These are phyloP conservation scores for Calonectria pseudoturangicola DNA, from an alignment of 2,329 filamentous ascomycete genomes.

Conservation along the genomic window DNA sequence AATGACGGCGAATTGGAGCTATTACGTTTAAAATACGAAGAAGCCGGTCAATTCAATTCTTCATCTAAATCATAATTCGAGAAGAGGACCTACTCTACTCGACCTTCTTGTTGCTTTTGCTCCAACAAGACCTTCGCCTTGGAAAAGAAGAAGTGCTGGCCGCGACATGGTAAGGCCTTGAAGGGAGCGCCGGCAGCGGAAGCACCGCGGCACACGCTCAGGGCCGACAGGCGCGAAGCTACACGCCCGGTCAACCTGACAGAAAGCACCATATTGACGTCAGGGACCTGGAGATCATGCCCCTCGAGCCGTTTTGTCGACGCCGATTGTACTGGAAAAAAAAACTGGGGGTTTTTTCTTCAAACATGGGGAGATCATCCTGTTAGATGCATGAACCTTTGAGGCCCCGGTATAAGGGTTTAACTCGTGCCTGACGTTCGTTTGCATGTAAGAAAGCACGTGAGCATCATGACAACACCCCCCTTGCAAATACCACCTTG, in stretches of 20 bases:
- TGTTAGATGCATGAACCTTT: conserved; percentile 22
- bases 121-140: conserved; percentile 46
- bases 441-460: not conserved
- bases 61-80: conserved; percentile 18
- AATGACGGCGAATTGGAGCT: conserved; percentile 33
- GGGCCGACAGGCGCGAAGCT: conserved; percentile 13
- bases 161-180: not conserved
- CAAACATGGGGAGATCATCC: not conserved
- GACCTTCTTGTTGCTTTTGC: conserved; percentile 35
- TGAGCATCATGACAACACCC: not conserved
- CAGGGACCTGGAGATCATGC: conserved; percentile 35
- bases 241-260: conserved; percentile 28
- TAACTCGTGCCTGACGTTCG: not conserved
- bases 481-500: not conserved
- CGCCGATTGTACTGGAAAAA: not conserved
- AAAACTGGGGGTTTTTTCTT: conserved; percentile 1
- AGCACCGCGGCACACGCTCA: conserved; percentile 2
- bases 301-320: conserved; percentile 25
- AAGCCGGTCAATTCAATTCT: conserved; percentile 12
- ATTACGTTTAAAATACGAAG: conserved; percentile 6
- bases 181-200: not conserved
- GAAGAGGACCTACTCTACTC: conserved; percentile 23
- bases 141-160: conserved; percentile 46
- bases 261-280: conserved; percentile 41
- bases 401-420: conserved; percentile 29